Evolutionary conservation across 345 rosid species (phyloP), one percentile per base, ranked within the genome.

Genomic region (Eucalyptus fibrosa): DNA sequence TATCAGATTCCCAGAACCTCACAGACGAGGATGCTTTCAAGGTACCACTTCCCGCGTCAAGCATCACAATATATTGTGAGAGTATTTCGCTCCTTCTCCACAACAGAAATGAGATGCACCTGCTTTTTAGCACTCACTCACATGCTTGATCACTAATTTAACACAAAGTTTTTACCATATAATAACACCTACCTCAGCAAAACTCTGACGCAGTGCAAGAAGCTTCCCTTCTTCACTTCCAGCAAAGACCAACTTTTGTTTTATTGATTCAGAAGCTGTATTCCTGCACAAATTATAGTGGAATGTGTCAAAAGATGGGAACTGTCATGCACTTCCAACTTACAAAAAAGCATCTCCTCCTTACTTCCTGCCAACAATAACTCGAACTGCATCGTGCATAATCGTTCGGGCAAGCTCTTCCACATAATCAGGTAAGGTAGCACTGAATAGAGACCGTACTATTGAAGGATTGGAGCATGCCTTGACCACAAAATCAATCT

Each of bases 171-270:
- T 23, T n/a, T 49, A 24, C 12, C 86, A 88, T 49, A n/a, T 88
- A 72, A 67, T 45, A 30, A 65, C 87, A 44, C 90, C 90, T 94
- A 98, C 99, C 99, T 95, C 96, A 62, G 97, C 92, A 93, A 98
- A 98, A 91, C 96, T 96, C 93, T 98, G 99, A 53, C 96, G 96
- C 87, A 98, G 97, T 87, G 98, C 99, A 62, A 98, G 92, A 88
- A 95, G 95, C 91, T 97, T 98, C 93, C 98, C 99, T 91, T 98
- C 98, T 93, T 98, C 99, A 90, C 94, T 96, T 90, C 98, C 99
- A 90, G 98, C 96, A 91, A 92, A 98, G 86, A 97, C 96, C 89
- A 98, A 93, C 90, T 94, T 97, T 92, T 98, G 99, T 92, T 98
- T 96, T 50, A 98, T 93, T 44, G 96, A 90, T 91, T 96, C 95